Percentiles rank a stretch among this genome's conserved stretches.
Evolutionary conservation across 441 rosid species (phyloP).

Genomic region (Adansonia madagascariensis): DNA sequence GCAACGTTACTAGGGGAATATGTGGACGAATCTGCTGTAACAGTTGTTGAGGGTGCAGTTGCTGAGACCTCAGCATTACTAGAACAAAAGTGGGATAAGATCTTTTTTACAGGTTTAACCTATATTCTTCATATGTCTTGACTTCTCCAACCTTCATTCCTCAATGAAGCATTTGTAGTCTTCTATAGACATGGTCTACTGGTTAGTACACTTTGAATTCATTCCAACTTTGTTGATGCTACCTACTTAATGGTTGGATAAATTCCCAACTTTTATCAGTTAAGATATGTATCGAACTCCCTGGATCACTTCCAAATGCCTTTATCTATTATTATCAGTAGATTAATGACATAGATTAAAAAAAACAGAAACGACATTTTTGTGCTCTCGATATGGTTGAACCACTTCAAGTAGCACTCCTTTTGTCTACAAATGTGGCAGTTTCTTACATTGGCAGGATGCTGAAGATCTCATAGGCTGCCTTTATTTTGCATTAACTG

Average conservation of each 20-base stretch:
- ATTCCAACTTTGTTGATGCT: background rate
- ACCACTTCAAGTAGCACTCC: background rate
- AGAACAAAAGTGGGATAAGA: slow-evolving; percentile 76
- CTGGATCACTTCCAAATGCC: background rate
- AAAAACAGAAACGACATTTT: background rate
- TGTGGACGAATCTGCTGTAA: slow-evolving; percentile 45
- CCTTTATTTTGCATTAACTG: background rate
- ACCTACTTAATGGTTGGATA: background rate
- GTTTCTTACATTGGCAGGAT: background rate
- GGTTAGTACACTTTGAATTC: background rate
- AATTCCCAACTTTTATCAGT: background rate
- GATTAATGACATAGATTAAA: background rate
- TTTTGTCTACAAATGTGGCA: background rate
- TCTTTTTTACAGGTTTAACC: slow-evolving; percentile 64
- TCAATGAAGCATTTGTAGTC: background rate
- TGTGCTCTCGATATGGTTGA: background rate
- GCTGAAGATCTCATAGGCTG: background rate
- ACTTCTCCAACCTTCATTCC: background rate
- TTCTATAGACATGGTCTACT: background rate
- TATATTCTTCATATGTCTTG: background rate
- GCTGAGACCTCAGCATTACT: slow-evolving; percentile 57
- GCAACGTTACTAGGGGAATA: slow-evolving; percentile 50
- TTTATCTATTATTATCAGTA: background rate
- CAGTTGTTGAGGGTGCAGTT: slow-evolving; percentile 64
- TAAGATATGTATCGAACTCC: background rate